Conservation (phyloP, 768 basidiomycete genomes). For the Termitomyces sp. region DNA sequence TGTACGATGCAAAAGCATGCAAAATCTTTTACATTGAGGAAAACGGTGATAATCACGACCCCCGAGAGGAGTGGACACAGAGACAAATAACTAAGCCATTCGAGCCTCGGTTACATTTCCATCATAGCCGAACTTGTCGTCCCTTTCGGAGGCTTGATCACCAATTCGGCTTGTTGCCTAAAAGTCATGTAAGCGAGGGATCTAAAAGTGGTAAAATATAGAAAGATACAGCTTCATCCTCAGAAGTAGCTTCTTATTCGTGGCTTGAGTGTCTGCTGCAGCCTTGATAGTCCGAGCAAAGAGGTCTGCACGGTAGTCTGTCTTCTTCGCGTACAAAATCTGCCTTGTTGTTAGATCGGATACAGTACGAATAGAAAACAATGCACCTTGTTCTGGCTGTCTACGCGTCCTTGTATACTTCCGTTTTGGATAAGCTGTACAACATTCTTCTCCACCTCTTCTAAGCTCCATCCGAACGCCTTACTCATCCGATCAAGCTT, state of each 20-base stretch:
- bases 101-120: slow-evolving; percentile 9
- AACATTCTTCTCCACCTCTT: slow-evolving; percentile 68
- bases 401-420: slow-evolving; percentile 76
- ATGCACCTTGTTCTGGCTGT: slow-evolving; percentile 80
- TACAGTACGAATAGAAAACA: not conserved
- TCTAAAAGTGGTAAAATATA: not conserved
- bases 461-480: slow-evolving; percentile 80
- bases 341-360: slow-evolving; percentile 21
- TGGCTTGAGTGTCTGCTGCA: slow-evolving; percentile 63
- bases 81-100: not conserved
- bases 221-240: slow-evolving; percentile 68
- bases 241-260: slow-evolving; percentile 75
- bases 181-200: not conserved
- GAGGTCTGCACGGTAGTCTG: slow-evolving; percentile 71
- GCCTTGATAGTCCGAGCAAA: slow-evolving; percentile 73
- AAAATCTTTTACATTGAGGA: not conserved
- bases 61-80: not conserved
- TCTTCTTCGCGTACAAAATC: slow-evolving; percentile 79
- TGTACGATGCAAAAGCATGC: not conserved
- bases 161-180: slow-evolving; percentile 78
- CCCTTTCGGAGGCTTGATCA: slow-evolving; percentile 62
- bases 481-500: slow-evolving; percentile 77
- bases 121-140: slow-evolving; percentile 20
- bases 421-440: slow-evolving; percentile 75
- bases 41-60: not conserved